Evolutionary conservation across 2,329 filamentous ascomycete genomes (phyloP), one percentile per base, ranked within the genome.

Genomic region (Raffaelea albimanens): DNA sequence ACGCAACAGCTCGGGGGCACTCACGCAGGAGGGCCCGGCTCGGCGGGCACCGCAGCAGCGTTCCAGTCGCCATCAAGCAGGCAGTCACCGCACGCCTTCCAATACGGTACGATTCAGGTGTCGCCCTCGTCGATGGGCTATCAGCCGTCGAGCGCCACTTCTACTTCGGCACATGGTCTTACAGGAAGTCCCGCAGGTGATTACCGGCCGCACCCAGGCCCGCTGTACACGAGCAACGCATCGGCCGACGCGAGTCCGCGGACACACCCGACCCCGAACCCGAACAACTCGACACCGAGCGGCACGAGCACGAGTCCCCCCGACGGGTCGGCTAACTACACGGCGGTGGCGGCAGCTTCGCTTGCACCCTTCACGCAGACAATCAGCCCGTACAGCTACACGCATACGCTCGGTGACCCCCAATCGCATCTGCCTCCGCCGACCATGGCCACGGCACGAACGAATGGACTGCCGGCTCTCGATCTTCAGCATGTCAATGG

Each of bases 121-220:
- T 51, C 53, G 31, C 48, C 53, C 2, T 49, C 51, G 9, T 49
- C 53, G 8, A 42, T 52, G 46, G 46, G 29, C 10, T 52, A 53
- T 39, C 52, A 50, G 39, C 44, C 51, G 14, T 48, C 49, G 18
- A 50, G 49, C 20, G 45, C 46, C 1, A 47, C 48, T 8, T 43
- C 51, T n/a, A 49, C 51, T 3, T 47, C 50, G 29, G 43, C 44
- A 2, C 50, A 50, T 34, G 40, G 36, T 5, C 22, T 52, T 19
- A 46, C 48, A 9, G 44, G 44, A 8, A 50, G 51, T 22, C 51
- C 51, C 1, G 44, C 43, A 1, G 46, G 43, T 25, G 48, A 52
- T 29, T 52, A 52, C 43, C 52, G 48, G 19, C 22, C 48, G 8
- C 52, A 53, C 19, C 18, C 51, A 1, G 43, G 51, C 8, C 11